A percentile compares a stretch with the other conserved stretches of the same genome.
Conservation (phyloP, 192 early-diverging fungal species). For the Coemansia sp. region DNA sequence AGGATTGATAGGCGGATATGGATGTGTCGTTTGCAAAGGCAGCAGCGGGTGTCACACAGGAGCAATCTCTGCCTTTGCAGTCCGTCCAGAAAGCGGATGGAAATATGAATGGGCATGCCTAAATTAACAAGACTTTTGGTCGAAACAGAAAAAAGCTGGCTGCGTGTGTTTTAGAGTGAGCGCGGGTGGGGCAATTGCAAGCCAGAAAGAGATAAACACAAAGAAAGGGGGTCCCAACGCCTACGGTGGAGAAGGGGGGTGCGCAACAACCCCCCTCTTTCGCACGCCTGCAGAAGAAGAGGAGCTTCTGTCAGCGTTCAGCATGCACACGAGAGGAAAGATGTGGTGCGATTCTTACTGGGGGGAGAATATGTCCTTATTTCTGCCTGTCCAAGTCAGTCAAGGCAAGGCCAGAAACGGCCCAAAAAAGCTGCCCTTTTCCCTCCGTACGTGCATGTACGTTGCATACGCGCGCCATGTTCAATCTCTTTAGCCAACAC, state of each 20-base stretch:
- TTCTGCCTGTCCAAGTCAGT: conserved; percentile 1
- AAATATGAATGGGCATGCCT: too few species aligned
- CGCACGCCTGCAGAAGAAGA: not conserved
- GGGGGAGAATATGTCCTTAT: not conserved
- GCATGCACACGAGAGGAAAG: not conserved
- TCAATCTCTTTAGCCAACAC: not conserved
- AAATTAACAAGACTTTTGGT: too few species aligned
- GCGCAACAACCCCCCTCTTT: not conserved
- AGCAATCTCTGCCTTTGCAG: too few species aligned
- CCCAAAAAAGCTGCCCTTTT: not conserved
- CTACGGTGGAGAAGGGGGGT: too few species aligned
- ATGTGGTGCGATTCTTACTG: conserved; percentile 4
- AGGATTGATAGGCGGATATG: too few species aligned
- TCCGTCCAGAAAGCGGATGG: too few species aligned
- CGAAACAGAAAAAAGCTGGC: not conserved
- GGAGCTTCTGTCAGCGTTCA: not conserved
- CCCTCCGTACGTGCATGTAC: not conserved
- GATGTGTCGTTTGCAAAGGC: too few species aligned
- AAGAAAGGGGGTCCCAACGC: not conserved
- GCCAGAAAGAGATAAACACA: not conserved
- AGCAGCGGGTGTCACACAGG: too few species aligned
- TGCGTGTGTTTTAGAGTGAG: not conserved
- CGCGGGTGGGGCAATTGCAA: not conserved
- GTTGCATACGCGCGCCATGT: not conserved
- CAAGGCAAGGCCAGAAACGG: not conserved